Evolutionary conservation across 2,329 filamentous ascomycete genomes (phyloP).

Genomic region (Ascochyta rabiei): DNA sequence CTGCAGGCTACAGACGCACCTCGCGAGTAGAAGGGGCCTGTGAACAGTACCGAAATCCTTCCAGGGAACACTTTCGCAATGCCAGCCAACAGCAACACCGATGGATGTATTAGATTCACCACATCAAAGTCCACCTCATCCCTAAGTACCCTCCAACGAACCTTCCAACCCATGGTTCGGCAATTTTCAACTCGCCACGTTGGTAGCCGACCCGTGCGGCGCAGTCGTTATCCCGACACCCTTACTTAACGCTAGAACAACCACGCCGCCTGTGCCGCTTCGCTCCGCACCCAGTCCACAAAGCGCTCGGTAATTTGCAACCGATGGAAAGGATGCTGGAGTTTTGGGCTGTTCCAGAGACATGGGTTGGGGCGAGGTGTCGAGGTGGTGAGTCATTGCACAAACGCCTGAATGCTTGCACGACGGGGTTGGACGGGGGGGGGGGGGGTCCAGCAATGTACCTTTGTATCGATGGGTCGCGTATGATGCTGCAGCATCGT

Average conservation of each 20-base stretch:
- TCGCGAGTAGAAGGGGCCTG: too few species aligned
- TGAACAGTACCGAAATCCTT: too few species aligned
- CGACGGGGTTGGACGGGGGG: background rate
- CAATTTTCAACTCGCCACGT: background rate
- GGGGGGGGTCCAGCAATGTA: background rate
- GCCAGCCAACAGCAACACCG: too few species aligned
- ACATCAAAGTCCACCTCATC: background rate
- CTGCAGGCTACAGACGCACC: too few species aligned
- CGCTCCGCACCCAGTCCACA: background rate
- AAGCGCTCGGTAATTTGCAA: conserved; percentile 1
- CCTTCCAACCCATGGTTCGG: background rate
- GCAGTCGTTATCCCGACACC: background rate
- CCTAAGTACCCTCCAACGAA: background rate
- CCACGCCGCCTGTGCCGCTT: background rate
- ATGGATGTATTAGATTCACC: too few species aligned
- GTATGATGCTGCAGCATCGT: background rate
- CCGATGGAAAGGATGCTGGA: conserved; percentile 3
- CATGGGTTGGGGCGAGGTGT: background rate
- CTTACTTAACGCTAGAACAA: conserved; percentile 2
- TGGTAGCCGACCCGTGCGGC: background rate
- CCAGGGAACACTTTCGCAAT: too few species aligned
- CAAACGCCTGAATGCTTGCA: background rate
- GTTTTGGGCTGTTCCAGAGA: background rate
- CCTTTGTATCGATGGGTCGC: background rate
- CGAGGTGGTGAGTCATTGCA: background rate